phyloP scores from a whole-genome alignment of 2,329 filamentous ascomycete genomes.

The Drechslerella dactyloides region DNA sequence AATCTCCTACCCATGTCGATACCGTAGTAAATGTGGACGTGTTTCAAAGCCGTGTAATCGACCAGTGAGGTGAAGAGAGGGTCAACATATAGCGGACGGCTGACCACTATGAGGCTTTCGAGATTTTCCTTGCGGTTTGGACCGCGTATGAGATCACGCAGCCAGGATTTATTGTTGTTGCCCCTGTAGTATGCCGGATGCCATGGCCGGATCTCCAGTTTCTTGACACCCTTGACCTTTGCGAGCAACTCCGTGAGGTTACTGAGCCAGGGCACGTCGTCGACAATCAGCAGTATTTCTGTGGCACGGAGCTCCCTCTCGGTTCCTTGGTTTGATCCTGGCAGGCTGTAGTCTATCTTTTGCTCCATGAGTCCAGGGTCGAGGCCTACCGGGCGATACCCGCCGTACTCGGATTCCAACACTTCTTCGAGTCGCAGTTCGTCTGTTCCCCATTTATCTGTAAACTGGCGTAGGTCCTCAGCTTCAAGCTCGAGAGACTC shows the following conservation, averaged over 20 bases:
- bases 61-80: background rate
- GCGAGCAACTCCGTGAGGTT: background rate
- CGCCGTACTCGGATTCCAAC: constrained; percentile 5
- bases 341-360: constrained; percentile 5
- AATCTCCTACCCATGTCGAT: background rate
- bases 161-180: background rate
- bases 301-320: constrained; percentile 1
- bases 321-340: background rate
- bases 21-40: constrained; percentile 17
- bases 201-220: background rate
- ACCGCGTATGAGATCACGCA: background rate
- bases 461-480: too few relatives aligned
- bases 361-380: background rate
- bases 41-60: constrained; percentile 11
- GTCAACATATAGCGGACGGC: background rate
- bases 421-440: too few relatives aligned
- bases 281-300: constrained; percentile 14
- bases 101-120: background rate
- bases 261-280: constrained; percentile 8
- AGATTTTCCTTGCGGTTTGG: constrained; percentile 5
- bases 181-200: background rate
- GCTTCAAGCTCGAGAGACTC: constrained; percentile 9
- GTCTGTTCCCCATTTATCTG: too few relatives aligned
- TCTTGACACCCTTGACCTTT: background rate
- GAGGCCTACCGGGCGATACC: constrained; percentile 12